Evolutionary conservation across 176 grass and related monocot genomes (phyloP).

Genomic region (Echinochloa phyllopogon): DNA sequence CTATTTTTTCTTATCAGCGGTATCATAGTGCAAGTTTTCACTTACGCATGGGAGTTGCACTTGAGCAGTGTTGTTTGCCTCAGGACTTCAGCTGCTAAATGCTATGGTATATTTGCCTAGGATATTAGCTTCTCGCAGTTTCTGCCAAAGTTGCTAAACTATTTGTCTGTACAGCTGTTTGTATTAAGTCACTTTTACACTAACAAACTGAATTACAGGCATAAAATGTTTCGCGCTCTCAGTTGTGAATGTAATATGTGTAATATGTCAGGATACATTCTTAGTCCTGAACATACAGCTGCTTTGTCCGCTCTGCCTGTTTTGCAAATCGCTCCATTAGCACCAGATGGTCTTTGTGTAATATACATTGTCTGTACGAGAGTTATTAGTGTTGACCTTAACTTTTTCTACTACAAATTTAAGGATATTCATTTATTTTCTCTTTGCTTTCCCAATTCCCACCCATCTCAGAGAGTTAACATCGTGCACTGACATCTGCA

Average conservation of each 20-base stretch:
- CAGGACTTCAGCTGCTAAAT: background rate
- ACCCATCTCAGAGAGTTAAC: background rate
- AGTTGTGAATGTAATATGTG: background rate
- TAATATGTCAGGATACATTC: constrained; percentile 1
- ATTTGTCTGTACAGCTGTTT: background rate
- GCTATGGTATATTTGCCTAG: background rate
- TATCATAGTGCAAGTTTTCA: background rate
- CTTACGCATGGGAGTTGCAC: background rate
- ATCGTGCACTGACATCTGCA: constrained; percentile 29
- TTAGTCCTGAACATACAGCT: constrained; percentile 8
- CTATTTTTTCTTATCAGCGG: background rate
- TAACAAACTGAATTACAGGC: background rate
- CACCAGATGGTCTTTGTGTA: background rate
- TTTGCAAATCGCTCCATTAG: background rate
- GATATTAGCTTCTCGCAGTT: background rate
- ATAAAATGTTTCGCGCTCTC: background rate
- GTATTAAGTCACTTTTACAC: background rate
- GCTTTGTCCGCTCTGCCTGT: background rate
- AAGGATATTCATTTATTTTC: background rate
- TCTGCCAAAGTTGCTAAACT: background rate
- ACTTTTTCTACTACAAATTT: background rate
- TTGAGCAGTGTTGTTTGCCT: background rate
- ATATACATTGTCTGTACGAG: background rate
- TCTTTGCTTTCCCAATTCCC: constrained; percentile 22
- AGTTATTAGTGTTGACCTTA: constrained; percentile 8